A percentile compares a stretch with the other conserved stretches of the same genome.
phyloP scores from a whole-genome alignment of 2,329 filamentous ascomycete genomes.

The Cytospora chrysosperma region DNA sequence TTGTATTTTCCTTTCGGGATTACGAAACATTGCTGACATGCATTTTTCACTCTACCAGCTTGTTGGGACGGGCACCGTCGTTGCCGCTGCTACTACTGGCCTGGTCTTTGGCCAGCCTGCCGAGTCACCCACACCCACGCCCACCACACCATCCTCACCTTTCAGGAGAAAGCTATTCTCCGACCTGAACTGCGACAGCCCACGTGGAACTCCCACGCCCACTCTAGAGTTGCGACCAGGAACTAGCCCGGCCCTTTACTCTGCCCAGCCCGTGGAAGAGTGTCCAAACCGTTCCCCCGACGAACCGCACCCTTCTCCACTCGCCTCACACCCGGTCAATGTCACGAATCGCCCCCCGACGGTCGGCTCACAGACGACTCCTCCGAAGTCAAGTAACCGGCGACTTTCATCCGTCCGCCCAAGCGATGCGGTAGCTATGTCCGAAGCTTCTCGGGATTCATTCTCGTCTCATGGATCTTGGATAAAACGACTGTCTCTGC shows the following conservation, averaged over 20 bases:
- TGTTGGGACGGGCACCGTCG: constrained; percentile 60
- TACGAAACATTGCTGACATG: constrained; percentile 10
- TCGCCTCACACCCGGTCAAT: constrained; percentile 32
- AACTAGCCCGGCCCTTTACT: constrained; percentile 43
- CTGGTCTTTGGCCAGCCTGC: constrained; percentile 57
- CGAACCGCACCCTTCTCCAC: constrained; percentile 28
- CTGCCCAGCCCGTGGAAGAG: constrained; percentile 33
- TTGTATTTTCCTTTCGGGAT: background rate
- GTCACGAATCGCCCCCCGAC: constrained; percentile 32
- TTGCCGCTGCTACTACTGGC: constrained; percentile 59
- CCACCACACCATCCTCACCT: constrained; percentile 32
- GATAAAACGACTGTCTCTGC: constrained; percentile 68
- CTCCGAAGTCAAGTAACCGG: constrained; percentile 39
- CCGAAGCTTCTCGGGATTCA: constrained; percentile 54
- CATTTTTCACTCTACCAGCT: constrained; percentile 41
- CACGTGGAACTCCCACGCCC: constrained; percentile 28
- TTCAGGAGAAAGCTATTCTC: constrained; percentile 34
- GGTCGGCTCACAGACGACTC: constrained; percentile 41
- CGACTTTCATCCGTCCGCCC: constrained; percentile 45
- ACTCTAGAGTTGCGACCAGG: constrained; percentile 41
- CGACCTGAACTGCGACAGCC: constrained; percentile 26
- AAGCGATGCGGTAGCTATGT: constrained; percentile 38
- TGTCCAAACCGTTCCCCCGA: constrained; percentile 25
- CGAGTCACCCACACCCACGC: constrained; percentile 36
- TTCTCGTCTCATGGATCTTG: constrained; percentile 65